These are phyloP conservation scores for Scedosporium dehoogii DNA, from an alignment of 2,329 filamentous ascomycete species.

Conservation along the genomic window DNA sequence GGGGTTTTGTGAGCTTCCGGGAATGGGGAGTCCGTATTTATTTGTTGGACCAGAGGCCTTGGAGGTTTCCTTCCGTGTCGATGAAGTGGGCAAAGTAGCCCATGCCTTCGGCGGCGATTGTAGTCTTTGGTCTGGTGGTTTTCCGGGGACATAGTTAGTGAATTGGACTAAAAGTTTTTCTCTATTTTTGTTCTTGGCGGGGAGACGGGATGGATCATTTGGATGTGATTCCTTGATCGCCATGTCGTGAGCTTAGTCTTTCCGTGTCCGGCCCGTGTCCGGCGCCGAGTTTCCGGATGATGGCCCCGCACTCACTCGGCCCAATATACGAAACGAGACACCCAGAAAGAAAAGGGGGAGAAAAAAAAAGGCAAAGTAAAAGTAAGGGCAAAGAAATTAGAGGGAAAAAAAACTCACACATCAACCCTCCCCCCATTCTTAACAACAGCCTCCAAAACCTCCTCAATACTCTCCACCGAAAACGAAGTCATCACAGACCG, in stretches of 20 bases:
- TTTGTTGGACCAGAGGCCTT: constrained; percentile 23
- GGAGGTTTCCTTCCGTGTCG: constrained; percentile 28
- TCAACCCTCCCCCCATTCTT: constrained; percentile 22
- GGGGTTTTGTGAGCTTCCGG: not conserved
- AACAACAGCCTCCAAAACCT: constrained; percentile 19
- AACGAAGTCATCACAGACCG: constrained; percentile 23
- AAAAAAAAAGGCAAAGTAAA: not conserved
- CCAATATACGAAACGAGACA: too few relatives aligned
- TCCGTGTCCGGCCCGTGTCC: too few relatives aligned
- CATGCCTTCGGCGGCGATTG: constrained; percentile 20
- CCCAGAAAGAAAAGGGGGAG: not conserved
- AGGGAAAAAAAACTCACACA: constrained; percentile 18
- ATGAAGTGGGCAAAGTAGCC: constrained; percentile 25
- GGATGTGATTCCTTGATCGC: too few relatives aligned
- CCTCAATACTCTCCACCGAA: constrained; percentile 21
- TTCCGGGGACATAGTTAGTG: constrained; percentile 5
- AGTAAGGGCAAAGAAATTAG: not conserved
- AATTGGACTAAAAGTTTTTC: not conserved
- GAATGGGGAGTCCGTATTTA: constrained; percentile 2
- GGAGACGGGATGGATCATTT: too few relatives aligned
- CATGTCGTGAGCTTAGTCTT: too few relatives aligned
- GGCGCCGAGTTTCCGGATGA: too few relatives aligned
- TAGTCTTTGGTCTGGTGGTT: constrained; percentile 22
- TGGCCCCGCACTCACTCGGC: too few relatives aligned
- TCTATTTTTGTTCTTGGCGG: not conserved